phyloP scores from a whole-genome alignment of 768 basidiomycete genomes.

The Nidularia pulvinata region DNA sequence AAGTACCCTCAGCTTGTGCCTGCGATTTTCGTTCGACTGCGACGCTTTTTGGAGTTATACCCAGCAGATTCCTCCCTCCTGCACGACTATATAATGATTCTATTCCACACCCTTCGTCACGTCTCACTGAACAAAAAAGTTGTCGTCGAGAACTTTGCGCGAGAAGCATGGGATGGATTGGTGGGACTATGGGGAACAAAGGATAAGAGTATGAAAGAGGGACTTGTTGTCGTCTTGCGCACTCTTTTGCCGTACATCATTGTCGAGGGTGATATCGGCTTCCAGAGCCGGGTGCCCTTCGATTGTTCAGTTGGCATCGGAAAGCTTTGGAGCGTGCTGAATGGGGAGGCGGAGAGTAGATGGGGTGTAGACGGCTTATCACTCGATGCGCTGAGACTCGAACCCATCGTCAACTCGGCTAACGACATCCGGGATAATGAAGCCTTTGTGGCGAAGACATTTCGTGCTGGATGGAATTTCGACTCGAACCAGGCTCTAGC shows the following conservation, averaged over 20 bases:
- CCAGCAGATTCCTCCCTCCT: constrained; percentile 78
- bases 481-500: constrained; percentile 65
- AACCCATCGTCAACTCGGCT: constrained; percentile 23
- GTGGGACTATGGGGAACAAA: constrained; percentile 80
- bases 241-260: constrained; percentile 73
- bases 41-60: constrained; percentile 63
- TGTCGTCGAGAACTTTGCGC: constrained; percentile 61
- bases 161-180: constrained; percentile 59
- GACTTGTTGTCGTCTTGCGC: constrained; percentile 71
- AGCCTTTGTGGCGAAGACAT: constrained; percentile 65
- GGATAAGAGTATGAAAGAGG: constrained; percentile 75
- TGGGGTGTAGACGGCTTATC: constrained; percentile 68
- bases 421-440: constrained; percentile 12
- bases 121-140: constrained; percentile 75
- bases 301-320: constrained; percentile 47
- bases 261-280: constrained; percentile 22
- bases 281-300: constrained; percentile 19
- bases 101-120: constrained; percentile 71
- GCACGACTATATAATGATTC: constrained; percentile 66
- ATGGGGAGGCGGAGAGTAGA: constrained; percentile 61
- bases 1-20: constrained; percentile 34
- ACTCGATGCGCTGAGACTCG: constrained; percentile 64
- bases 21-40: constrained; percentile 49
- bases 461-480: constrained; percentile 76
- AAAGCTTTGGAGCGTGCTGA: constrained; percentile 54